Percentiles rank a stretch among this genome's conserved stretches.
Conservation (phyloP, 2,329 filamentous ascomycete genomes). For the Pleomassaria siparia region DNA sequence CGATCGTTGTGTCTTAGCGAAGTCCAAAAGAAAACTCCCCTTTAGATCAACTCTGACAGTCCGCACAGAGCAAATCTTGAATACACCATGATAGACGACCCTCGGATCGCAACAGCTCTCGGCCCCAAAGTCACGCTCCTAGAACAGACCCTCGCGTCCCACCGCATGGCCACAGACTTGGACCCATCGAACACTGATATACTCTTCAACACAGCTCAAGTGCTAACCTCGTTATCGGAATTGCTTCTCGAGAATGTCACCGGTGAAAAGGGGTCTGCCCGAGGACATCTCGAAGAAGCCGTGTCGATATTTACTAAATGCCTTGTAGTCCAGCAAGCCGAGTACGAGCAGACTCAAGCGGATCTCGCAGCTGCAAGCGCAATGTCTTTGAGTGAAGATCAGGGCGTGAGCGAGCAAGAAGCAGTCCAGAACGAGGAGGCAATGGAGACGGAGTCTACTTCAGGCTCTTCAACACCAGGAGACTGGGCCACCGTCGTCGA, state of each 20-base stretch:
- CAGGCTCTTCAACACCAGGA: conserved; percentile 46
- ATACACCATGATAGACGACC: conserved; percentile 69
- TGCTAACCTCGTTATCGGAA: conserved; percentile 68
- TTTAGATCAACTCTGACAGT: not conserved
- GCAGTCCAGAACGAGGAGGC: conserved; percentile 13
- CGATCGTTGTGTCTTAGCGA: too few species aligned
- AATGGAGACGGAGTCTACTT: conserved; percentile 26
- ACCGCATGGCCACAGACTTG: conserved; percentile 61
- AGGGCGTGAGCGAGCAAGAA: conserved; percentile 16
- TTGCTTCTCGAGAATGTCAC: conserved; percentile 56
- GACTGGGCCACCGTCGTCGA: conserved; percentile 69
- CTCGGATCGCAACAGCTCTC: conserved; percentile 61
- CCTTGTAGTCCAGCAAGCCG: conserved; percentile 47
- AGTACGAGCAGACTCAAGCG: conserved; percentile 45
- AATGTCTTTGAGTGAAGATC: conserved; percentile 23
- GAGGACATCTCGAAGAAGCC: conserved; percentile 61
- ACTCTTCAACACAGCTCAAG: conserved; percentile 72
- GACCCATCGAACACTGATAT: conserved; percentile 66
- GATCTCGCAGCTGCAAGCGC: conserved; percentile 38
- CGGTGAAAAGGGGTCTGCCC: conserved; percentile 47
- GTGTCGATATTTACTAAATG: conserved; percentile 60
- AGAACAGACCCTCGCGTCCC: conserved; percentile 62
- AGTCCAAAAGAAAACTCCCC: not conserved
- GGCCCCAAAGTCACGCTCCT: conserved; percentile 58
- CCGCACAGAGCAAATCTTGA: conserved; percentile 63